Base-by-base conservation (phyloP, 176 grass and related monocot species). In the Musa itinerans region DNA sequence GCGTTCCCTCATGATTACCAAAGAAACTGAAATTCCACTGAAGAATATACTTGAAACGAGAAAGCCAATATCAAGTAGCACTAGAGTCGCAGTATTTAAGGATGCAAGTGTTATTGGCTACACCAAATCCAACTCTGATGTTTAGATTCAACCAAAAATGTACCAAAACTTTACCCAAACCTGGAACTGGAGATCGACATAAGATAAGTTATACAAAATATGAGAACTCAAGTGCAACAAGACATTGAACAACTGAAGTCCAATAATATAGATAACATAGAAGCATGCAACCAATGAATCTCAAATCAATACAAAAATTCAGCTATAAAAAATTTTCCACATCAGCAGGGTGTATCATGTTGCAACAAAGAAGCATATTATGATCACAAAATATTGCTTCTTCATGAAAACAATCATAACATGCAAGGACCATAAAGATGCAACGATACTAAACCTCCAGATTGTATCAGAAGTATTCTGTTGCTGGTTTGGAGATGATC, bases 371-470 rank as follows among this genome's bases (percentile, higher is more conserved):
- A 2, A 70, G 43, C 43, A 70, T n/a, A 50, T 9, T 51, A 70
- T 21, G 68, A 20, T 17, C 20, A 21, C 17, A 70, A 50, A 43
- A 11, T 21, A n/a, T 11, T 70, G 16, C 48, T 10, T 10, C 9
- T 50, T 9, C 11, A 59, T 1, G 25, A 66, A 8, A 78, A 66
- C 3, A 59, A 59, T 26, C 6, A 12, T 52, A 52, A 52, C 16
- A 43, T 8, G 9, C 21, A 49, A 77, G n/a, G 56, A 58, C 21
- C 20, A 65, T 12, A 77, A 26, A 77, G 23, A 48, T 71, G 8
- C n/a, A 1, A 85, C 76, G 65, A 74, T 34, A 43, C 34, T 43
- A 43, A 69, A 99, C 95, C 95, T 95, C 96, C 90, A 99, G 78
- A 88, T 76, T 78, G 84, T 71, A 86, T 93, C 86, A 81, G 96